Conservation (phyloP, 176 grass and related monocot species). For the Aegilops umbellulata region DNA sequence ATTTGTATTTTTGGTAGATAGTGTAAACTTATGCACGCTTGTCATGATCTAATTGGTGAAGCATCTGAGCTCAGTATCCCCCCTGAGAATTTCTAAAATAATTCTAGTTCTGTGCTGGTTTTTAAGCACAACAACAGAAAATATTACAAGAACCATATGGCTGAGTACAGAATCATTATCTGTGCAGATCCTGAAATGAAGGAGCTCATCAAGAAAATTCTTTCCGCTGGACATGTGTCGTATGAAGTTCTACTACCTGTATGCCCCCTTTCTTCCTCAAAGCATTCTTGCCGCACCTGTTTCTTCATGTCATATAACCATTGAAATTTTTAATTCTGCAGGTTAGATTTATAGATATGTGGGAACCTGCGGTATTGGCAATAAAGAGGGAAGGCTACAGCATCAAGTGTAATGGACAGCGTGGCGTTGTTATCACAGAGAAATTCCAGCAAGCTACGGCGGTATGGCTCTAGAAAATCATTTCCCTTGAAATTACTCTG, state of each 20-base stretch:
- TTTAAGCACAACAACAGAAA: not conserved
- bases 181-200: conserved; percentile 74
- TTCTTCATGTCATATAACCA: not conserved
- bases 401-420: conserved; percentile 78
- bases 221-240: conserved; percentile 67
- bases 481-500: conserved; percentile 13
- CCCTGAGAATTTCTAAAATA: conserved; percentile 19
- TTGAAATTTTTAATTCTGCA: conserved; percentile 26
- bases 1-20: not conserved
- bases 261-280: conserved; percentile 22
- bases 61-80: not conserved
- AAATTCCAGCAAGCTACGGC: conserved; percentile 80
- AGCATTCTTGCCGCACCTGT: not conserved
- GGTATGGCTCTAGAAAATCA: conserved; percentile 45
- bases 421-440: conserved; percentile 69
- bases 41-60: not conserved
- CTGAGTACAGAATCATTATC: conserved; percentile 4
- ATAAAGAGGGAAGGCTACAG: conserved; percentile 96
- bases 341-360: conserved; percentile 92
- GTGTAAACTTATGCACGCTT: not conserved
- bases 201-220: conserved; percentile 81
- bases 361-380: conserved; percentile 81
- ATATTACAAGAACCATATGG: not conserved
- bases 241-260: conserved; percentile 83
- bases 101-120: not conserved